Evolutionary conservation across 1,284 basidiomycete species (phyloP), one percentile per base, ranked within the genome.

Genomic region (Ustilago bromivora): DNA sequence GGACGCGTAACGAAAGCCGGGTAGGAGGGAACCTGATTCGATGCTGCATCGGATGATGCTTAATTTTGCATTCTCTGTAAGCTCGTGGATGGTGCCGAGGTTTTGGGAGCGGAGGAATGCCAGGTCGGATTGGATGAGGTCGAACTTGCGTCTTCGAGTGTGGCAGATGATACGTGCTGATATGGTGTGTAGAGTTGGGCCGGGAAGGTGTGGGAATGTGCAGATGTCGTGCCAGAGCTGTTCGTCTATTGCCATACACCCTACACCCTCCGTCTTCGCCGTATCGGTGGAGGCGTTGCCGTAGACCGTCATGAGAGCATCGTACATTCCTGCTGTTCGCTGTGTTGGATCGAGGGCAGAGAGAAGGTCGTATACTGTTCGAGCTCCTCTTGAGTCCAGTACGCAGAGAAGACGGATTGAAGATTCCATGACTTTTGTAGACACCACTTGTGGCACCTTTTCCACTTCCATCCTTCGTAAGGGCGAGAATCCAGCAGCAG

Each of bases 301-400:
- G 35, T 63, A 73, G 46, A 66, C 57, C 1, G 36, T 46, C 61
- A 81, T 66, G 17, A 81, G 67, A 10, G 60, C 43, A 40, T 78
- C 62, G 67, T 80, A 78, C 78, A 82, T 82, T 8, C 38, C 36
- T 11, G 56, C 28, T 4, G 68, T 65, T 10, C 80, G 41, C 23
- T 78, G 70, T 4, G 32, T 47, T 1, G 46, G 10, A 3, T 79
- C 73, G 1, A 82, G 54, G 17, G 56, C 59, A 40, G 34, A 31
- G 7, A 81, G 52, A 32, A 77, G 28, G 31, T 77, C 70, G 49
- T 70, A 69, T 3, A 72, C 68, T 19, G 76, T 69, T 32, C 58
- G 62, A 4, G 69, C 69, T 0, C 61, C 64, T 2, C 53, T n/a
- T 5, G 56, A 49, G n/a, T 62, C 61, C 38, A 78, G 74, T 6